phyloP scores from a whole-genome alignment of 768 basidiomycete species.

The Tricholoma matsutake region DNA sequence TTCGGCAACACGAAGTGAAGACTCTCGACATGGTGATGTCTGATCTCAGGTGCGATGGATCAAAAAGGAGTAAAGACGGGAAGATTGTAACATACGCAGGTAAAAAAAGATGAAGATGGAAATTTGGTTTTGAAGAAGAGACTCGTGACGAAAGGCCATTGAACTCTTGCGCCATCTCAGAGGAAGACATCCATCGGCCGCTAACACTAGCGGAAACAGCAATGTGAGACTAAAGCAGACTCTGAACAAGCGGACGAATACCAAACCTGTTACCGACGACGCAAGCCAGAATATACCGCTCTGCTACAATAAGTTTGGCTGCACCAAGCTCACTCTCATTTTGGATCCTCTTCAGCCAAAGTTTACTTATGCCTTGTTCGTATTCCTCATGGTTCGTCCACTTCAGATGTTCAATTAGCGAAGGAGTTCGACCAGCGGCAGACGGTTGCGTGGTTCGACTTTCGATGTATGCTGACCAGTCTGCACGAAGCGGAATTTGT shows the following conservation, averaged over 20 bases:
- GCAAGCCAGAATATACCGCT: conserved; percentile 64
- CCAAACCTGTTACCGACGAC: conserved; percentile 69
- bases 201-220: conserved; percentile 48
- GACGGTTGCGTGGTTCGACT: conserved; percentile 11
- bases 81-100: conserved; percentile 48
- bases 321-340: conserved; percentile 39
- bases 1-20: conserved; percentile 54
- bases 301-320: conserved; percentile 48
- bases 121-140: conserved; percentile 14
- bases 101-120: conserved; percentile 55
- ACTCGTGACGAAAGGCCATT: conserved; percentile 40
- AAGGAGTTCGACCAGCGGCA: conserved; percentile 12
- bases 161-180: conserved; percentile 72
- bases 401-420: conserved; percentile 42
- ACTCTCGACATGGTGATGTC: conserved; percentile 77
- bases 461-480: conserved; percentile 65
- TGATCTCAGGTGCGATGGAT: conserved; percentile 22
- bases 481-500: conserved; percentile 40
- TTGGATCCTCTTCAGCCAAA: conserved; percentile 52
- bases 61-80: neutral
- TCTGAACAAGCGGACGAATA: neutral
- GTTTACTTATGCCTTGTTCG: conserved; percentile 59
- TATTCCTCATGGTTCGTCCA: conserved; percentile 78
- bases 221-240: neutral
- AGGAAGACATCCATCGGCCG: conserved; percentile 63